Evolutionary conservation across 495 filamentous ascomycete genomes (phyloP).

Genomic region (Saxophila tyrrhenica): DNA sequence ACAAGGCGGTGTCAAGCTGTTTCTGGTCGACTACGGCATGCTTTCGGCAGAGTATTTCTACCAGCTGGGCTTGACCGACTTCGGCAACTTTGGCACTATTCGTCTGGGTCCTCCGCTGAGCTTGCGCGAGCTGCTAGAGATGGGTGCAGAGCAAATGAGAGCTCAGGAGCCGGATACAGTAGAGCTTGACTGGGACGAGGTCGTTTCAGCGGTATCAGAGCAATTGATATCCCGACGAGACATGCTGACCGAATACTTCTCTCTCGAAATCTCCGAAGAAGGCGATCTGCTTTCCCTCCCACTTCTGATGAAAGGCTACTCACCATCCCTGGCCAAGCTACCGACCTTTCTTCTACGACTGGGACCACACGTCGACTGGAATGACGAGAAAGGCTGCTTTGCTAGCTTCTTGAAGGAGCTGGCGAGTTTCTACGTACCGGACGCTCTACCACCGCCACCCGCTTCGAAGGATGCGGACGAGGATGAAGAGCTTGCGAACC

Average conservation of each 20-base stretch:
- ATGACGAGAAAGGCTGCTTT: slow-evolving; percentile 74
- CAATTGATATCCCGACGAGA: slow-evolving; percentile 63
- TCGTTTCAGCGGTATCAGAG: slow-evolving; percentile 47
- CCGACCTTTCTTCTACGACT: slow-evolving; percentile 80
- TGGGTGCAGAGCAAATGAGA: slow-evolving; percentile 64
- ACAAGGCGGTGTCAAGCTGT: slow-evolving; percentile 86
- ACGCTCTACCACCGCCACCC: slow-evolving; percentile 55
- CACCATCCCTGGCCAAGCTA: slow-evolving; percentile 72
- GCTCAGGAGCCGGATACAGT: slow-evolving; percentile 33
- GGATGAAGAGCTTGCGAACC: slow-evolving; percentile 39
- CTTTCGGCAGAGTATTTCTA: slow-evolving; percentile 89
- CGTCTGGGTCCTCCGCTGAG: slow-evolving; percentile 64
- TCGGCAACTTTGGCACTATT: slow-evolving; percentile 86
- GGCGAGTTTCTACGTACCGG: slow-evolving; percentile 86
- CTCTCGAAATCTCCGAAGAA: slow-evolving; percentile 63
- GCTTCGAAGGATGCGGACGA: slow-evolving; percentile 28
- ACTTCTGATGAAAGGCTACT: slow-evolving; percentile 78
- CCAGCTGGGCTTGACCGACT: slow-evolving; percentile 90
- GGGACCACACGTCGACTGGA: slow-evolving; percentile 84
- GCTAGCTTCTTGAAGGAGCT: slow-evolving; percentile 73
- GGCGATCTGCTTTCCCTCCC: slow-evolving; percentile 73
- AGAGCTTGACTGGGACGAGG: slow-evolving; percentile 53
- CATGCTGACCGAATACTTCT: slow-evolving; percentile 91
- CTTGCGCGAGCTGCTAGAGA: slow-evolving; percentile 54
- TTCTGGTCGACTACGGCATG: slow-evolving; percentile 87